Percentiles rank a stretch among this genome's conserved stretches.
Conservation (phyloP, 495 filamentous ascomycete species). For the Talaromyces nanjingensis region DNA sequence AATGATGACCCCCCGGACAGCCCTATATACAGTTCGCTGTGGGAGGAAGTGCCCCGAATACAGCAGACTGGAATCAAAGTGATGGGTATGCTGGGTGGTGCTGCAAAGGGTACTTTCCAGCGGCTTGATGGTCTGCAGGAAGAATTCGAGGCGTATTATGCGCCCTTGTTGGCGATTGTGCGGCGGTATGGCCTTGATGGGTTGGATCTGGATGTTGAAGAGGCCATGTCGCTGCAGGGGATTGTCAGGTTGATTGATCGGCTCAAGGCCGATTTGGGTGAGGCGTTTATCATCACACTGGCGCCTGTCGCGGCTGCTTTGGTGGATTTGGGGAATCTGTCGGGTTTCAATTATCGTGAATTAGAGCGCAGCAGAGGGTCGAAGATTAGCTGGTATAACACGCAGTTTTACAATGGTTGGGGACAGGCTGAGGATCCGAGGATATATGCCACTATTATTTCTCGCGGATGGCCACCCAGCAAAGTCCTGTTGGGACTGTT, state of each 20-base stretch:
- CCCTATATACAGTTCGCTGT: slow-evolving; percentile 51
- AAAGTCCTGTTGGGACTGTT: slow-evolving; percentile 67
- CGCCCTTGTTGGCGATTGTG: slow-evolving; percentile 53
- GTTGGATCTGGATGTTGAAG: slow-evolving; percentile 79
- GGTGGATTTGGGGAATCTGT: slow-evolving; percentile 51
- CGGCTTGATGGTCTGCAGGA: slow-evolving; percentile 51
- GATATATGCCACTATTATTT: slow-evolving; percentile 60
- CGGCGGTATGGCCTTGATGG: slow-evolving; percentile 54
- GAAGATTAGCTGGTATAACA: slow-evolving; percentile 73
- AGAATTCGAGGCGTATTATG: slow-evolving; percentile 62
- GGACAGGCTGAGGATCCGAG: slow-evolving; percentile 51
- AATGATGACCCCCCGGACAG: slow-evolving; percentile 65
- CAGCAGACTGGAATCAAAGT: slow-evolving; percentile 61
- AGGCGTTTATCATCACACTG: slow-evolving; percentile 65
- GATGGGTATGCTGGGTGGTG: slow-evolving; percentile 78
- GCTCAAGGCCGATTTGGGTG: slow-evolving; percentile 64
- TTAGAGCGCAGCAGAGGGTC: slow-evolving; percentile 58
- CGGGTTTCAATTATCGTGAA: slow-evolving; percentile 65
- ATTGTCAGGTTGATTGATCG: slow-evolving; percentile 64
- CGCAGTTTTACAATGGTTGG: slow-evolving; percentile 82
- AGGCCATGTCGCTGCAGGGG: slow-evolving; percentile 63
- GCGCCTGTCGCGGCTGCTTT: slow-evolving; percentile 74
- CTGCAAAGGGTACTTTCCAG: slow-evolving; percentile 61
- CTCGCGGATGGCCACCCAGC: slow-evolving; percentile 53
- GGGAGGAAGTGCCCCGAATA: slow-evolving; percentile 62